These are phyloP conservation scores for Rickenella mellea DNA, from an alignment of 768 basidiomycete genomes.

Conservation along the genomic window DNA sequence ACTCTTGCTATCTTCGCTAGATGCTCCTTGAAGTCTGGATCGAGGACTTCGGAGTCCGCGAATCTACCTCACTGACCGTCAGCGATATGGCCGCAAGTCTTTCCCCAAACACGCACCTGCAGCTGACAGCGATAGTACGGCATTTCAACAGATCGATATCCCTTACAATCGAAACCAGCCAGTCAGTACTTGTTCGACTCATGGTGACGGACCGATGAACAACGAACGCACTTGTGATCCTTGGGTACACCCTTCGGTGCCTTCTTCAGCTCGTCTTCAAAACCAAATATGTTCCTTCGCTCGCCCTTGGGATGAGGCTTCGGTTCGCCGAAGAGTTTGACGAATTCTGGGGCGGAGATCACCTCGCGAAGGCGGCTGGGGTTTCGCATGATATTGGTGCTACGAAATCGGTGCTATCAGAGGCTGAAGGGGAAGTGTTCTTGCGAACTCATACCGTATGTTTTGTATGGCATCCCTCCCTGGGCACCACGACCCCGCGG, in stretches of 20 bases:
- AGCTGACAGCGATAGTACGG: constrained; percentile 62
- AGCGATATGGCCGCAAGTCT: constrained; percentile 1
- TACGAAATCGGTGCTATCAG: constrained; percentile 12
- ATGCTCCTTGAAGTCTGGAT: constrained; percentile 53
- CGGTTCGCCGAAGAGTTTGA: constrained; percentile 66
- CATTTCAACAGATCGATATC: constrained; percentile 91
- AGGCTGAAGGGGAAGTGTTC: background rate
- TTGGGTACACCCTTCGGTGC: constrained; percentile 89
- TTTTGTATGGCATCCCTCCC: constrained; percentile 69
- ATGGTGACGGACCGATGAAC: background rate
- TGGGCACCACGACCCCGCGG: constrained; percentile 75
- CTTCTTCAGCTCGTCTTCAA: constrained; percentile 80
- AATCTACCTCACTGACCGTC: constrained; percentile 37
- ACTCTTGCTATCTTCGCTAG: constrained; percentile 45
- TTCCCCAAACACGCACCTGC: constrained; percentile 32
- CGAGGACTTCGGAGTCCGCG: constrained; percentile 62
- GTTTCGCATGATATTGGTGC: constrained; percentile 54
- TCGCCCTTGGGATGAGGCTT: constrained; percentile 50
- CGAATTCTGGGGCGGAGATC: constrained; percentile 65
- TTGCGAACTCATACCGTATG: constrained; percentile 41
- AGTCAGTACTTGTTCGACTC: constrained; percentile 1
- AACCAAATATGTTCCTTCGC: constrained; percentile 74
- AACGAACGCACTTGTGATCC: constrained; percentile 50
- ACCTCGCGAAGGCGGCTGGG: constrained; percentile 53
- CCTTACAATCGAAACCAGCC: constrained; percentile 23